Evolutionary conservation across 169 alveolate species (phyloP).

Genomic region (Plasmodium cynomolgi): DNA sequence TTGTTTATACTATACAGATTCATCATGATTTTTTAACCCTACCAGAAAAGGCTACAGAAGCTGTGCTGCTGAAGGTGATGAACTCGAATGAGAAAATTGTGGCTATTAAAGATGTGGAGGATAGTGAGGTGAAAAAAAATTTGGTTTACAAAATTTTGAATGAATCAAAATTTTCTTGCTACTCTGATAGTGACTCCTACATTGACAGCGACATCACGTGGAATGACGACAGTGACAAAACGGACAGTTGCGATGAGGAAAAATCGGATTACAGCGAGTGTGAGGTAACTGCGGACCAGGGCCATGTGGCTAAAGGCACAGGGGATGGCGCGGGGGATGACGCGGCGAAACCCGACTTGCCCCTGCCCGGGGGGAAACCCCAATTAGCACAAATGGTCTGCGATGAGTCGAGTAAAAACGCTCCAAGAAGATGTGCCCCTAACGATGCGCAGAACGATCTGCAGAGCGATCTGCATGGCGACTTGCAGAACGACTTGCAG

Average conservation of each 20-base stretch:
- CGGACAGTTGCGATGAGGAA: slow-evolving; percentile 15
- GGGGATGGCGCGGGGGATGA: not conserved
- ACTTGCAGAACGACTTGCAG: no score
- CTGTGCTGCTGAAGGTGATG: not conserved
- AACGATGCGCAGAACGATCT: not conserved
- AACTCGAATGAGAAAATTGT: slow-evolving; percentile 29
- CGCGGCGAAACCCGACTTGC: not conserved
- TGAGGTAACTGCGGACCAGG: not conserved
- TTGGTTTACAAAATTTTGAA: slow-evolving; percentile 19
- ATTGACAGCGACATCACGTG: slow-evolving; percentile 74
- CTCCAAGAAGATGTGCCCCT: not conserved
- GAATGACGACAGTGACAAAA: slow-evolving; percentile 31
- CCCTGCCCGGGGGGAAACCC: not conserved
- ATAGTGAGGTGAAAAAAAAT: slow-evolving; percentile 18
- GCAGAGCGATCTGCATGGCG: no score
- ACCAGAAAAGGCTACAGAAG: not conserved
- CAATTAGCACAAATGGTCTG: not conserved
- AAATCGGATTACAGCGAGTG: not conserved
- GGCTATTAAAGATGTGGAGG: slow-evolving; percentile 9
- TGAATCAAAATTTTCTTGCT: slow-evolving; percentile 70
- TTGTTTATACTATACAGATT: slow-evolving; percentile 59
- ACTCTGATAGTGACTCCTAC: slow-evolving; percentile 73
- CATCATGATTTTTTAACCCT: slow-evolving; percentile 14
- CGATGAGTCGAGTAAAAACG: not conserved
- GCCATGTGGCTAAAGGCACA: not conserved